A percentile compares a stretch with the other conserved stretches of the same genome.
These are phyloP conservation scores for Kwoniella dendrophila DNA, from an alignment of 768 basidiomycete species.

Conservation along the genomic window DNA sequence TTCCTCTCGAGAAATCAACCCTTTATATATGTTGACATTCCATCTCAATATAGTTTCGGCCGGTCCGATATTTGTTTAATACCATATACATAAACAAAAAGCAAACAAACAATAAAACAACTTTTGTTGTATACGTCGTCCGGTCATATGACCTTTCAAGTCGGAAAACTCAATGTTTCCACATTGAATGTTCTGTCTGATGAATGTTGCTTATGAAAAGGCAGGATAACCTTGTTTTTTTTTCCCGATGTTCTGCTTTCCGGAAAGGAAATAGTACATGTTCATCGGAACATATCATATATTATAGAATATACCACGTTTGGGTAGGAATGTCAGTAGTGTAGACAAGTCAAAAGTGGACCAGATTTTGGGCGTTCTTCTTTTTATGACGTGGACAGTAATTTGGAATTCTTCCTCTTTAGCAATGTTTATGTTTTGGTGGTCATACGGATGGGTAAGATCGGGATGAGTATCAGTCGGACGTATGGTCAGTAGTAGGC, in stretches of 20 bases:
- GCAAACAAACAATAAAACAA: neutral
- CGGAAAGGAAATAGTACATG: neutral
- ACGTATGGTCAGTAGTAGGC: neutral
- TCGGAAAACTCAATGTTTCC: no score
- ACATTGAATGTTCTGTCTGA: no score
- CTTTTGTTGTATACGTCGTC: neutral
- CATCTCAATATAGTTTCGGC: neutral
- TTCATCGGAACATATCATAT: neutral
- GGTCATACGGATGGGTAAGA: no score
- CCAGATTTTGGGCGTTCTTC: neutral
- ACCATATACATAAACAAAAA: neutral
- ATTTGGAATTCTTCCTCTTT: no score
- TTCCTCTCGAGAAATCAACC: neutral
- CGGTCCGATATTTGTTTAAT: neutral
- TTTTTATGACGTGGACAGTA: neutral
- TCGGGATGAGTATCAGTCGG: neutral
- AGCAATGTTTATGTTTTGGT: no score
- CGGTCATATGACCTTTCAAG: constrained; percentile 10
- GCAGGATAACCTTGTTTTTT: no score
- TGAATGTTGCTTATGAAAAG: no score
- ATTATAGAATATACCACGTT: neutral
- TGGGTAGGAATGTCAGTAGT: constrained; percentile 1
- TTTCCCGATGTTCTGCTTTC: neutral
- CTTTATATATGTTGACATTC: constrained; percentile 11
- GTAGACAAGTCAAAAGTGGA: no score